Evolutionary conservation across 2,329 filamentous ascomycete genomes (phyloP).

Genomic region (Paecilomyces dactylethromorphus): DNA sequence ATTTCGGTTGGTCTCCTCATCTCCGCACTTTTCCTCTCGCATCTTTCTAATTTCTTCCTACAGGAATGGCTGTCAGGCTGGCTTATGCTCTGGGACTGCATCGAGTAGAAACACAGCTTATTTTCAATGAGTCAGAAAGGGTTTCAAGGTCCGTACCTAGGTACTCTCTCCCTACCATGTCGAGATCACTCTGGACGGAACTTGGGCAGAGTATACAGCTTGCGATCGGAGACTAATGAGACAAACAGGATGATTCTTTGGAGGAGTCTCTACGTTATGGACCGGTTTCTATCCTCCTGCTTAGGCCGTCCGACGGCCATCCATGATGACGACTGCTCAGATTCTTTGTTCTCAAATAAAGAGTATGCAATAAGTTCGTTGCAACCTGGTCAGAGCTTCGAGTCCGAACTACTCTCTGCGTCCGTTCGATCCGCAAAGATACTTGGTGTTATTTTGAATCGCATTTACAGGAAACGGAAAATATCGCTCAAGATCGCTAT

Average conservation of each 20-base stretch:
- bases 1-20: slow-evolving; percentile 43
- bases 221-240: not conserved
- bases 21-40: not conserved
- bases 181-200: slow-evolving; percentile 30
- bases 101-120: slow-evolving; percentile 48
- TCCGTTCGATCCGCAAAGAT: slow-evolving; percentile 53
- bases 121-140: slow-evolving; percentile 8
- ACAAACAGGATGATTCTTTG: slow-evolving; percentile 45
- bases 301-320: slow-evolving; percentile 58
- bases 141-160: slow-evolving; percentile 8
- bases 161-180: slow-evolving; percentile 41
- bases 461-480: slow-evolving; percentile 54
- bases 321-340: slow-evolving; percentile 56
- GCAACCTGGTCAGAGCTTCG: slow-evolving; percentile 21
- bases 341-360: slow-evolving; percentile 32
- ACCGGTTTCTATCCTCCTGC: slow-evolving; percentile 57
- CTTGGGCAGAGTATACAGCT: not conserved
- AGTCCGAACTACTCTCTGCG: slow-evolving; percentile 44
- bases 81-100: slow-evolving; percentile 59
- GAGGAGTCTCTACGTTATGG: slow-evolving; percentile 59
- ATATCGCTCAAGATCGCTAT: slow-evolving; percentile 53
- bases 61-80: slow-evolving; percentile 58
- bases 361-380: slow-evolving; percentile 2
- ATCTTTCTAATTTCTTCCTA: slow-evolving; percentile 11
- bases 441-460: slow-evolving; percentile 53